phyloP scores from a whole-genome alignment of 192 early-diverging fungal species.

The Coemansia sp. region DNA sequence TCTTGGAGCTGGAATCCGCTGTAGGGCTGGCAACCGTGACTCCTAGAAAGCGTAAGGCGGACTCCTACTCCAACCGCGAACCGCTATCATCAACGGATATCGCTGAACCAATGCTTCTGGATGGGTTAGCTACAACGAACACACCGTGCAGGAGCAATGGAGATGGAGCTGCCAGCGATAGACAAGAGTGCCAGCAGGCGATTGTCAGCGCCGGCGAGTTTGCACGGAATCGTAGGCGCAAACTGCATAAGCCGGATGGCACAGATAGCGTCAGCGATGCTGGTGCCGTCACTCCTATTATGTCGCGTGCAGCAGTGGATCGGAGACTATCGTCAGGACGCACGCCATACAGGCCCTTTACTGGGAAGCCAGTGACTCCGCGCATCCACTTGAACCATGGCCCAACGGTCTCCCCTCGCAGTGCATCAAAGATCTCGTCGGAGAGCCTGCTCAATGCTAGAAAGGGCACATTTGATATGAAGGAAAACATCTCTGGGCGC shows the following conservation, averaged over 20 bases:
- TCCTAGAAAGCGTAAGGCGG: constrained; percentile 19
- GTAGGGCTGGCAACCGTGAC: background rate
- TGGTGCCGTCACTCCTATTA: background rate
- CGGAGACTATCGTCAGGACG: background rate
- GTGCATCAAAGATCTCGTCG: background rate
- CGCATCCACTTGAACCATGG: constrained; percentile 13
- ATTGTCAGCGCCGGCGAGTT: constrained; percentile 24
- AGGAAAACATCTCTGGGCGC: background rate
- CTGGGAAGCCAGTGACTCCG: constrained; percentile 21
- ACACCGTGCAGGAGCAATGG: background rate
- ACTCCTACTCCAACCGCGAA: background rate
- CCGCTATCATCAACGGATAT: background rate
- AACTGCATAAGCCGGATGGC: background rate
- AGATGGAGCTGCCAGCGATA: background rate
- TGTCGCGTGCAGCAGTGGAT: background rate
- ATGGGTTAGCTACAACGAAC: background rate
- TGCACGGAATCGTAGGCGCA: constrained; percentile 24
- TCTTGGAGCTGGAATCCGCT: constrained; percentile 7
- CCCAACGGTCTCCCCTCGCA: background rate
- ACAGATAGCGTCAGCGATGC: background rate
- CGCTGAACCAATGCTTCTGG: background rate
- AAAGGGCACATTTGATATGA: background rate
- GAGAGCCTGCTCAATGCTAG: background rate
- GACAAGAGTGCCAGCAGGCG: constrained; percentile 3
- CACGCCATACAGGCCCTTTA: background rate